These are phyloP conservation scores for Trematosphaeria pertusa DNA, from an alignment of 2,329 filamentous ascomycete genomes.

Conservation along the genomic window DNA sequence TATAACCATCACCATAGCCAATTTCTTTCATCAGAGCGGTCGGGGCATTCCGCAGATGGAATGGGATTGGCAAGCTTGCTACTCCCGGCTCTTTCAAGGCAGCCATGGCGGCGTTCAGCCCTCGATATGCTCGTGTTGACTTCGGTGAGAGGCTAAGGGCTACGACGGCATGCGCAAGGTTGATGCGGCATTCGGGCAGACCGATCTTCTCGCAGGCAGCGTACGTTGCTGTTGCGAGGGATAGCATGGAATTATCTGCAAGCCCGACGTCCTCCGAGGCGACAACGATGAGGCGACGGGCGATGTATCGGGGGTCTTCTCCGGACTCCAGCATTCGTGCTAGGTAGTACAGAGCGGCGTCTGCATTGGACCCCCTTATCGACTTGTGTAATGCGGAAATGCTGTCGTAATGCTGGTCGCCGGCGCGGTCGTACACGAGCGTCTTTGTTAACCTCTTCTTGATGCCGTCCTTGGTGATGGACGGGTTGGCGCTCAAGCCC, in stretches of 20 bases:
- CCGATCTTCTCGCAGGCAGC: constrained; percentile 91
- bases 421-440: constrained; percentile 90
- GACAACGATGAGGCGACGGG: constrained; percentile 90
- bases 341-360: constrained; percentile 93
- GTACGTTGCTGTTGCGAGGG: constrained; percentile 84
- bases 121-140: constrained; percentile 85
- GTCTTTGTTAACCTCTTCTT: constrained; percentile 88
- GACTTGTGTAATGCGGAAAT: constrained; percentile 98
- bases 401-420: constrained; percentile 96
- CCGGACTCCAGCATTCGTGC: constrained; percentile 94
- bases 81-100: constrained; percentile 84
- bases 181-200: constrained; percentile 92
- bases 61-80: constrained; percentile 79
- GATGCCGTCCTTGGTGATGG: constrained; percentile 76
- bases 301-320: constrained; percentile 91
- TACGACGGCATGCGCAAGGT: constrained; percentile 84
- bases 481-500: constrained; percentile 70
- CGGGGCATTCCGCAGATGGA: constrained; percentile 90
- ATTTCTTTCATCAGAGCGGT: constrained; percentile 92
- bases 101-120: constrained; percentile 78
- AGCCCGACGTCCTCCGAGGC: constrained; percentile 93
- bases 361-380: constrained; percentile 82
- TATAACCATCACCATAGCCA: constrained; percentile 90
- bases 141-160: constrained; percentile 84
- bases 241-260: constrained; percentile 83